Evolutionary conservation across 352 stramenopile genomes (phyloP), one percentile per base, ranked within the genome.

Genomic region (Plasmopara viticola): DNA sequence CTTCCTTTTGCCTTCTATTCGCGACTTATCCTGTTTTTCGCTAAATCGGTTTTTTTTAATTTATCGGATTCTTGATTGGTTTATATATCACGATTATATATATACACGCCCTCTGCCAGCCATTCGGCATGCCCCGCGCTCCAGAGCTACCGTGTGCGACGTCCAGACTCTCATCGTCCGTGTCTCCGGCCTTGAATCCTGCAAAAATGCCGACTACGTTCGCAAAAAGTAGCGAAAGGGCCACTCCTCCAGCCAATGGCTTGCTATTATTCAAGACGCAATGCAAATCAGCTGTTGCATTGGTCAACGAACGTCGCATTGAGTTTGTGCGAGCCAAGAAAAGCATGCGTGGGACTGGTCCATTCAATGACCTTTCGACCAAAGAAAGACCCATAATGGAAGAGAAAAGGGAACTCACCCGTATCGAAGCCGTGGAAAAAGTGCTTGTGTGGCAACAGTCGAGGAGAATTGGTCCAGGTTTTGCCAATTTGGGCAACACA

Each of bases 401-500:
- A 39, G 49, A 61, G 28, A 46, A 56, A 12, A 70, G 70, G 18
- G 58, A 78, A 62, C 53, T 89, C 10, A 71, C 84, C 8, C 51
- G 64, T n/a, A 37, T 39, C 9, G 66, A 68, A 18, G 60, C 63
- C 10, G 69, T 93, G 4, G 74, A 88, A 53, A 60, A 68, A 13
- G 28, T 86, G 56, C 58, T 89, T 41, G 17, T 29, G 15, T 93
- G 82, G 82, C 64, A 74, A 30, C 57, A 81, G 29, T 75, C 82
- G 29, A 68, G 75, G 44, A 90, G 89, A 64, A 90, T 93, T 52
- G 82, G 82, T 8, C 82, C 82, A 2, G 82, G 82, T 9, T 72
- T 93, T 44, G 77, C 78, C 43, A 98, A 98, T 64, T 70, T 97
- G 18, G 92, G 92, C 63, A 98, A 98, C 71, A 97, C 92, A 58